Evolutionary conservation across 2,329 filamentous ascomycete genomes (phyloP), one percentile per base, ranked within the genome.

Genomic region (Huntiella bhutanensis): DNA sequence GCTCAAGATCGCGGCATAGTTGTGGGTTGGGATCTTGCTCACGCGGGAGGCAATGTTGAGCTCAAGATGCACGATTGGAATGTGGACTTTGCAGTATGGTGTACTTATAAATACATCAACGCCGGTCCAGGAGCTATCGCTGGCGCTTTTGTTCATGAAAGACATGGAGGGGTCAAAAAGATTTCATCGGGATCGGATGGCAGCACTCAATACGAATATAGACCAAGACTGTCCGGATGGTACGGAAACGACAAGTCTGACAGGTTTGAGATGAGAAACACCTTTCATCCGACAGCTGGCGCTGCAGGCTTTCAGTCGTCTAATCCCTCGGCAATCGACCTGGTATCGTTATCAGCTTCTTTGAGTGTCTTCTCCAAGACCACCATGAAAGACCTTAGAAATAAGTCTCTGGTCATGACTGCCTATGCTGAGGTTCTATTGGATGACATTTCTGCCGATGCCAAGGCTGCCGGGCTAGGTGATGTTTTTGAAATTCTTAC

Each of bases 81-180:
- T 53, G 84, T 92, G 32, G 86, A 94, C 59, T 93, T 93, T 56
- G 86, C 86, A 12, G 82, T 74, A 45, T 94, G 86, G 86, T 94
- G 86, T 62, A 87, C 79, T 13, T 94, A 94, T 69, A 94, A 94
- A 64, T 94, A 94, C 64, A 72, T 93, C 59, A 93, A 93, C 57
- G 77, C 78, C 19, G 86, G 86, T 0, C 84, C 86, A 0, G 86
- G 86, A 3, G 70, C 77, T 12, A 92, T 92, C 52, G 84, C 75
- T 1, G 85, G 80, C 0, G 66, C 79, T 1, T 94, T 86, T 53
- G 80, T 94, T 6, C 84, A 94, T 59, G 74, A 83, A 56, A 68
- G 65, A 33, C 80, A 92, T 57, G 77, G 80, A 38, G 59, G 59
- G 19, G 75, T 82, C 7, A 61, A 60, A 43, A 43, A 43, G n/a